Percentiles rank a stretch among this genome's conserved stretches.
These are phyloP conservation scores for Cryptosporidium viatorum DNA, from an alignment of 169 alveolate genomes.

Conservation along the genomic window DNA sequence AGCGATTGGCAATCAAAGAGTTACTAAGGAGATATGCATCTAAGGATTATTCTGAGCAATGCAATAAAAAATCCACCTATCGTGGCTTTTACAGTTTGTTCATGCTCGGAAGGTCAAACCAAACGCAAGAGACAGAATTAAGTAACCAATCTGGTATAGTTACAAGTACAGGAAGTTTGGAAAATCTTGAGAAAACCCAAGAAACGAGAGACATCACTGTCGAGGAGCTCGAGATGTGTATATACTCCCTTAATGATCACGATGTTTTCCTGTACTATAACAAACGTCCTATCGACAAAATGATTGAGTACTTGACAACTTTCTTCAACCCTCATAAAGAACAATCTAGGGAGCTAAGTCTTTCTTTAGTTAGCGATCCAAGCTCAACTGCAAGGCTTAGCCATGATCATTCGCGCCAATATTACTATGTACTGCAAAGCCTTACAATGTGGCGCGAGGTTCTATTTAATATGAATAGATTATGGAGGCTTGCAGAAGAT, in stretches of 20 bases:
- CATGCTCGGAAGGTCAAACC: slow-evolving; percentile 28
- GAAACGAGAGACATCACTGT: slow-evolving; percentile 81
- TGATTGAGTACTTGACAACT: slow-evolving; percentile 58
- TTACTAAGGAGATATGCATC: slow-evolving; percentile 45
- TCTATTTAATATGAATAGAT: slow-evolving; percentile 87
- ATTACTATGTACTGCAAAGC: slow-evolving; percentile 90
- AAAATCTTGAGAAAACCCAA: slow-evolving; percentile 38
- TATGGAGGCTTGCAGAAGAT: slow-evolving; percentile 92
- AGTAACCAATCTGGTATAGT: slow-evolving; percentile 40
- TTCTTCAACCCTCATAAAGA: slow-evolving; percentile 49
- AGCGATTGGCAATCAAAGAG: slow-evolving; percentile 68
- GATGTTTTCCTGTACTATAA: slow-evolving; percentile 76
- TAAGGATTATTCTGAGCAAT: slow-evolving; percentile 16
- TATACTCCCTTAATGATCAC: slow-evolving; percentile 91
- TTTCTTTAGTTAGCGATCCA: slow-evolving; percentile 34
- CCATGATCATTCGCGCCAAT: slow-evolving; percentile 91
- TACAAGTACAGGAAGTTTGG: slow-evolving; percentile 58
- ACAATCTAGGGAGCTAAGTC: slow-evolving; percentile 38
- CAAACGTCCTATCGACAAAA: slow-evolving; percentile 63
- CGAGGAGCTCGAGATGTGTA: slow-evolving; percentile 91
- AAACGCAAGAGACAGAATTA: slow-evolving; percentile 6
- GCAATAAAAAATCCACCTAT: slow-evolving; percentile 23
- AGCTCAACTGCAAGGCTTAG: slow-evolving; percentile 85
- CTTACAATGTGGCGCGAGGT: slow-evolving; percentile 92
- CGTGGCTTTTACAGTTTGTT: slow-evolving; percentile 36